Evolutionary conservation across 768 basidiomycete genomes (phyloP).

Genomic region (Paxillus involutus): DNA sequence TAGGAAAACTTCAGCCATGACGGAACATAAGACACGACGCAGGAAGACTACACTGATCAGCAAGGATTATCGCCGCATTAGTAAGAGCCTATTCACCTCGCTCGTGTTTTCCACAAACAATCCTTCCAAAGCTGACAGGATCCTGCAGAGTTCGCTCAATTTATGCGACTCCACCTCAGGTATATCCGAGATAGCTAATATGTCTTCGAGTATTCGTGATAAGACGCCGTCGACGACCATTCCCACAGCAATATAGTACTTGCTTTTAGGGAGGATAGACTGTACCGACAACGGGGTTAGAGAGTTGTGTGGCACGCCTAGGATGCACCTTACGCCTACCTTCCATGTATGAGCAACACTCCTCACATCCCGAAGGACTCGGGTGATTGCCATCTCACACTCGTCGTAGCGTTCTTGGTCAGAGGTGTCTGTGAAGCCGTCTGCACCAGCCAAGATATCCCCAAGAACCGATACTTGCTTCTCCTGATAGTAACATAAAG

Average conservation of each 20-base stretch:
- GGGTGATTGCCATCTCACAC: constrained; percentile 67
- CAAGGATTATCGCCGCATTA: not conserved
- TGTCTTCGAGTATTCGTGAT: constrained; percentile 63
- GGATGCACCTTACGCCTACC: constrained; percentile 42
- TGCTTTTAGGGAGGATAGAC: constrained; percentile 67
- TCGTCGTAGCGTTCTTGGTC: constrained; percentile 76
- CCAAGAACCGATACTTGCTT: constrained; percentile 24
- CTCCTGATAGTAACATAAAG: constrained; percentile 15
- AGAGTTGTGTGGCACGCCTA: not conserved
- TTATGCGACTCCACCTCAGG: constrained; percentile 84
- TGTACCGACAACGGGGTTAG: constrained; percentile 28
- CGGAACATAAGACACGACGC: constrained; percentile 83
- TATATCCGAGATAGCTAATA: constrained; percentile 81
- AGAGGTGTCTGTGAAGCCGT: constrained; percentile 67
- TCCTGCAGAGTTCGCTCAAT: constrained; percentile 78
- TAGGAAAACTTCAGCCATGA: constrained; percentile 96
- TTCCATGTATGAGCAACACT: constrained; percentile 66
- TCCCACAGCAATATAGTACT: constrained; percentile 74
- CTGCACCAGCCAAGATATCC: constrained; percentile 50
- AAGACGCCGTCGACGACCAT: constrained; percentile 67
- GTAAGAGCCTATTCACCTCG: constrained; percentile 41
- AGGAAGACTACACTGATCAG: constrained; percentile 50
- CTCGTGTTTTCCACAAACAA: constrained; percentile 69
- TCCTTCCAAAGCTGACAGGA: constrained; percentile 76
- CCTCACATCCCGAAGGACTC: constrained; percentile 63